Base-by-base conservation (phyloP, 1,284 basidiomycete genomes). In the Pseudozyma pruni region DNA sequence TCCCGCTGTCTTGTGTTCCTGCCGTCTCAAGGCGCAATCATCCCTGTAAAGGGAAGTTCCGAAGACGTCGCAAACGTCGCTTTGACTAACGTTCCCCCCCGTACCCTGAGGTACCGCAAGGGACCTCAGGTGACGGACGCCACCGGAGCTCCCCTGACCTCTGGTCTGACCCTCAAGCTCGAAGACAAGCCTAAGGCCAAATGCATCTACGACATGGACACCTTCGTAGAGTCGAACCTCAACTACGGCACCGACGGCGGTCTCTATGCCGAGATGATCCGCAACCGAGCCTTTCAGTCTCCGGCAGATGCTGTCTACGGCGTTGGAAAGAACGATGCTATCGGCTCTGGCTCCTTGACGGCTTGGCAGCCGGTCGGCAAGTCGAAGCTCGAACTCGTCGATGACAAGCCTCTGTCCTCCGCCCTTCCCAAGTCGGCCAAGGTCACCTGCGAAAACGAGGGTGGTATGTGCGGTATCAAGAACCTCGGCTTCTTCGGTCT, bases 221-320 rank as follows among this genome's bases (percentile, higher is more conserved):
- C 63, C 8, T 72, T 72, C n/a, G 51, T 72, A 27, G 69, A 72
- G 45, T 54, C 59, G 14, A 72, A 72, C 56, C 54, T 75, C 52
- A 75, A 74, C 63, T 73, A 61, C n/a, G 75, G 61, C 23, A 57
- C 62, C 17, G 71, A 75, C 25, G 74, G 75, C n/a, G 74, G 74
- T 17, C 50, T 77, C 2, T 72, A 74, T 22, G 73, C 64, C 19
- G 75, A 77, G 47, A 57, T 77, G 54, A 77, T 77, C 48, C 59
- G 59, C 48, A 74, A 74, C 46, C 72, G 72, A 3, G 74, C 74
- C 20, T 74, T 76, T 55, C 74, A 76, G 38, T 52, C 56, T 3
- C 44, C 57, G 13, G 46, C 37, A 19, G 66, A 64, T 27, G 35
- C 39, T 10, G 54, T 54, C 25, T 72, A 68, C 13, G 51, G 53